These are phyloP conservation scores for Trichoderma gracile DNA, from an alignment of 2,329 filamentous ascomycete species.

Conservation along the genomic window DNA sequence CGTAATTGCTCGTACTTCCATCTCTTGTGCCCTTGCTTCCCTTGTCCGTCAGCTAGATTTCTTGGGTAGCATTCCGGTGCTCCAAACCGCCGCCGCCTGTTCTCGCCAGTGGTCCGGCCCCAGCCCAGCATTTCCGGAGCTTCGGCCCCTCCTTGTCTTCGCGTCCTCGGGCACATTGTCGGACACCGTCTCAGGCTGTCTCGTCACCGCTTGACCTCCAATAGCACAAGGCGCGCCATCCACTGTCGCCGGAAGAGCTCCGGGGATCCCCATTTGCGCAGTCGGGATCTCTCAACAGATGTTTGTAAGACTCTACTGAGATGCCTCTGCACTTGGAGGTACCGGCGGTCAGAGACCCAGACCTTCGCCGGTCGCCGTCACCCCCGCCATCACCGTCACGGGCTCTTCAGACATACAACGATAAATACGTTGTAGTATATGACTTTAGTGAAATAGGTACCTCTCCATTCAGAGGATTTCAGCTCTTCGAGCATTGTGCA, in stretches of 20 bases:
- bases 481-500: too few species aligned
- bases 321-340: slow-evolving; percentile 21
- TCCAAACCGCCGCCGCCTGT: not conserved
- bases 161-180: slow-evolving; percentile 4
- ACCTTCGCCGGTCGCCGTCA: slow-evolving; percentile 12
- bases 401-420: slow-evolving; percentile 34
- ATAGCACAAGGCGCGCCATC: not conserved
- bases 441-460: slow-evolving; percentile 41
- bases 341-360: slow-evolving; percentile 9
- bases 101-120: not conserved
- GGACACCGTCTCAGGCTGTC: not conserved
- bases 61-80: not conserved
- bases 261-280: not conserved
- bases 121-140: not conserved
- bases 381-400: slow-evolving; percentile 11
- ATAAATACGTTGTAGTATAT: slow-evolving; percentile 46
- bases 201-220: not conserved
- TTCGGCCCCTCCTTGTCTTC: slow-evolving; percentile 2
- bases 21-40: not conserved
- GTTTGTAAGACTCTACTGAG: not conserved
- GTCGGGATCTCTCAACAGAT: not conserved
- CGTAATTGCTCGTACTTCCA: not conserved
- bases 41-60: not conserved
- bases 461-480: slow-evolving; percentile 6
- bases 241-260: not conserved